Base-by-base conservation (phyloP, 176 grass and related monocot species). In the Puya raimondii region DNA sequence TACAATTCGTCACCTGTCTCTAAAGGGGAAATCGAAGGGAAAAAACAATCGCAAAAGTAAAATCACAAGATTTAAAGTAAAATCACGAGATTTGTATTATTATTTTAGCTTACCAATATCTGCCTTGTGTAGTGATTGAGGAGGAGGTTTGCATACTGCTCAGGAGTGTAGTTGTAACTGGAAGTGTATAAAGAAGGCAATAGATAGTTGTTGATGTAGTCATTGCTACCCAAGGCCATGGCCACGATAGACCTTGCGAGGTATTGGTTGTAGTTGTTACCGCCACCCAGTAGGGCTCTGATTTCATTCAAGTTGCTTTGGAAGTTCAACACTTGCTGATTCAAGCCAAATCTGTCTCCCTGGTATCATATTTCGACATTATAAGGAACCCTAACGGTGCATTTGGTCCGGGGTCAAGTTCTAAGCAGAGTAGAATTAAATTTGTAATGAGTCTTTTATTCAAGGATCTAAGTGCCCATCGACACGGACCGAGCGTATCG, bases 161-260 rank as follows among this genome's bases (percentile, higher is more conserved):
- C 75, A 1, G 80, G 72, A 50, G 11, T 58, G 76, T 87, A 72
- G 63, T 67, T 54, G 64, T 76, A 76, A 23, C 64, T 70, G 11
- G 85, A 76, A 13, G 11, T 33, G 72, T 83, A 87, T 2, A 83
- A 22, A 63, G 80, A 63, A 27, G 85, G 80, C 11, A 83, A 23
- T 33, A 83, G 76, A 50, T 79, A 76, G 64, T 76, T 76, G 52
- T 86, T 79, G 74, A 82, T 69, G 78, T 82, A 83, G 76, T 73
- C 85, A 49, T 87, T 83, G 72, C 80, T 80, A 51, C 76, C 76
- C 9, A 87, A 67, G 21, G 76, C 76, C 72, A 83, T 73, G 25
- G 80, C 76, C 15, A 51, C 78, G 17, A 88, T 67, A 17, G 81
- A 88, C 42, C 74, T 74, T 48, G 70, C 70, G 0, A 84, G 63